These are phyloP conservation scores for Gentiana dahurica DNA, from an alignment of 257 asterid genomes.

Conservation along the genomic window DNA sequence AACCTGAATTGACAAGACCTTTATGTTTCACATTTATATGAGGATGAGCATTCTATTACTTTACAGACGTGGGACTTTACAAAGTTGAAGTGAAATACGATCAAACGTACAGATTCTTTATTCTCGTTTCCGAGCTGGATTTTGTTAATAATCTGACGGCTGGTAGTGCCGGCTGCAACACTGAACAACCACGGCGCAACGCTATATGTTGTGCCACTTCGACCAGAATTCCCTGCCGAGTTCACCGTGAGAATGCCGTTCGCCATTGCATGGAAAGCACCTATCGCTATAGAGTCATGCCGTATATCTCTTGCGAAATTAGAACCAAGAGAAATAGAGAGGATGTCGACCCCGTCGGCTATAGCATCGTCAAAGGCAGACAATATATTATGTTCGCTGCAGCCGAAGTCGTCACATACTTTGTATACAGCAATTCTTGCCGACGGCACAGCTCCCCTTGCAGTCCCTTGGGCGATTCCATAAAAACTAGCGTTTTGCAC, in stretches of 20 bases:
- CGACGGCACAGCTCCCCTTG: constrained; percentile 55
- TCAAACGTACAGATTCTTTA: too few relatives aligned
- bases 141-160: constrained; percentile 34
- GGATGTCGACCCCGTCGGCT: constrained; percentile 49
- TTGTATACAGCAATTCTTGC: constrained; percentile 75
- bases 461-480: constrained; percentile 62
- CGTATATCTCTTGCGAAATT: constrained; percentile 8
- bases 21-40: too few relatives aligned
- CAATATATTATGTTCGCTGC: constrained; percentile 45
- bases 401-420: constrained; percentile 36
- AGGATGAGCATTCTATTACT: too few relatives aligned
- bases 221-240: constrained; percentile 65
- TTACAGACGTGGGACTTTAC: too few relatives aligned
- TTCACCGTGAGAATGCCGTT: constrained; percentile 54
- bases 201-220: constrained; percentile 26
- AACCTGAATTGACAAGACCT: too few relatives aligned
- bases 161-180: constrained; percentile 67
- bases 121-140: too few relatives aligned
- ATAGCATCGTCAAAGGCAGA: constrained; percentile 62
- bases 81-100: too few relatives aligned
- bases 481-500: constrained; percentile 53
- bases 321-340: constrained; percentile 52
- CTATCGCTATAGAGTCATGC: constrained; percentile 50
- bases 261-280: constrained; percentile 56
- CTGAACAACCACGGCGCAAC: constrained; percentile 81